Conservation (phyloP, 2,329 filamentous ascomycete genomes). For the Fusarium fujikuroi region DNA sequence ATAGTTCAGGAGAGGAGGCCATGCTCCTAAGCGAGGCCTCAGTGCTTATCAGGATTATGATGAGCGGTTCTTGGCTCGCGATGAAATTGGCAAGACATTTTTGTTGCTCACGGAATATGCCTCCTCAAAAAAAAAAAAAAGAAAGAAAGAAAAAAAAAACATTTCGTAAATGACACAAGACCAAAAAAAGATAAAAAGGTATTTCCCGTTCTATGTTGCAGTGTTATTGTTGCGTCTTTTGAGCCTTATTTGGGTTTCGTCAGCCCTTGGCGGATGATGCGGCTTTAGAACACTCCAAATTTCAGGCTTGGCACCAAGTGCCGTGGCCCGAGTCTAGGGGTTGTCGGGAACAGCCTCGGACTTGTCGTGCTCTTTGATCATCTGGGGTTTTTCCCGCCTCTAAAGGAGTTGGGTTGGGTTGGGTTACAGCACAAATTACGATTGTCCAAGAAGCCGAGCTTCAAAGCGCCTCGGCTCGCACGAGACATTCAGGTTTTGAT, state of each 20-base stretch:
- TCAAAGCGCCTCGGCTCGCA: conserved; percentile 18
- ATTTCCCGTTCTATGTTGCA: not conserved
- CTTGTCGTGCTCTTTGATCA: not conserved
- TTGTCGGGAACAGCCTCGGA: conserved; percentile 31
- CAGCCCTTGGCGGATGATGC: conserved; percentile 41
- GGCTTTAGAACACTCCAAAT: conserved; percentile 39
- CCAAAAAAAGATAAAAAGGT: not conserved
- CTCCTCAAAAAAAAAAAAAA: not conserved
- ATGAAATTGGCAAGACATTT: conserved; percentile 5
- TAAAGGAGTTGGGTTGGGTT: conserved; percentile 17
- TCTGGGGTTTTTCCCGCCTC: not conserved
- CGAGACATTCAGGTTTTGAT: conserved; percentile 11
- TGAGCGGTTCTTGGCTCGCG: conserved; percentile 19
- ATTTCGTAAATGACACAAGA: not conserved
- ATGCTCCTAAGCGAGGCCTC: conserved; percentile 13
- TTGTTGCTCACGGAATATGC: not conserved
- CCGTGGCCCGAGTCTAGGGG: conserved; percentile 45
- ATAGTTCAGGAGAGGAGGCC: conserved; percentile 32
- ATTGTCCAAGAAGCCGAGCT: conserved; percentile 7
- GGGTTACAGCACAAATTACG: conserved; percentile 2
- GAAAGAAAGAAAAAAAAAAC: not conserved
- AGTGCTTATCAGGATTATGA: conserved; percentile 22
- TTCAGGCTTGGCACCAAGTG: conserved; percentile 45
- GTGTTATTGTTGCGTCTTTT: not conserved
- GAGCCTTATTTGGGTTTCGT: conserved; percentile 19